phyloP scores from a whole-genome alignment of 306 rosid genomes.

The Cucurbita ficifolia region DNA sequence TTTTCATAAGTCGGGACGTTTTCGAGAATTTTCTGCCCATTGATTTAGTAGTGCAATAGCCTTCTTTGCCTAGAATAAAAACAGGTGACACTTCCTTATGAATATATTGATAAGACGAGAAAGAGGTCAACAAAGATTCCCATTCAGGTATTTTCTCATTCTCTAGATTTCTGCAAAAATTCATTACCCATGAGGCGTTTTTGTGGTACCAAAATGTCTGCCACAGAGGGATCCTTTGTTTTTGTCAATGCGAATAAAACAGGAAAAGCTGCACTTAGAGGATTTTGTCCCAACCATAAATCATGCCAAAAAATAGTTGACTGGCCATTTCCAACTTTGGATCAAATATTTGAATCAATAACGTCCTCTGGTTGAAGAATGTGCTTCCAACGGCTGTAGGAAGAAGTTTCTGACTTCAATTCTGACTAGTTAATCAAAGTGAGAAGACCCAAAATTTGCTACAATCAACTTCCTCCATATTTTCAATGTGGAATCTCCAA shows the following conservation, averaged over 20 bases:
- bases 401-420: no score
- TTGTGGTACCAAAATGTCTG: background rate
- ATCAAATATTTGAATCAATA: background rate
- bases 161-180: background rate
- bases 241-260: background rate
- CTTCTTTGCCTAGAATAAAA: background rate
- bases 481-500: background rate
- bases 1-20: background rate
- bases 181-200: background rate
- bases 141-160: background rate
- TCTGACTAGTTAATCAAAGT: no score
- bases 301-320: background rate
- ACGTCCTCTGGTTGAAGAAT: background rate
- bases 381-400: background rate
- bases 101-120: background rate
- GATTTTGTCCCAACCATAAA: background rate
- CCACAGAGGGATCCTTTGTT: background rate
- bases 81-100: background rate
- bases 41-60: background rate
- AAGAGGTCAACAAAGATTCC: no score
- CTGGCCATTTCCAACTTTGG: background rate
- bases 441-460: background rate
- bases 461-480: background rate
- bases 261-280: background rate
- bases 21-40: background rate